Evolutionary conservation across 257 asterid species (phyloP), one percentile per base, ranked within the genome.

Genomic region (Mitragyna speciosa): DNA sequence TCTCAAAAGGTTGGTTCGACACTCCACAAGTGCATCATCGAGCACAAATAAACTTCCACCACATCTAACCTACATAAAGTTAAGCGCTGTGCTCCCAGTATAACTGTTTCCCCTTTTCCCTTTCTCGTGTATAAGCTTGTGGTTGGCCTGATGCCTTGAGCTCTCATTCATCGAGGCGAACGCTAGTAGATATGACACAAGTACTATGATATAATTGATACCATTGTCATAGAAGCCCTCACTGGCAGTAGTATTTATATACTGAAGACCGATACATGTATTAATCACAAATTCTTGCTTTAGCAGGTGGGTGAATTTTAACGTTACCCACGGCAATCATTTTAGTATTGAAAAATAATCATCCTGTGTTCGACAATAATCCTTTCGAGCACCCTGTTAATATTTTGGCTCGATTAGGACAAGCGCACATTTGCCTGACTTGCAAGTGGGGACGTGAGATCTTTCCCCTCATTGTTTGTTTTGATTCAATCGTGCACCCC

Each of bases 361-460:
- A 45, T 45, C 49, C 49, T 45, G 1, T 45, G 11, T 45, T 45
- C 11, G 49, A 45, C 49, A 45, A 45, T 45, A 45, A 45, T 45
- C 7, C 6, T 45, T 45, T 45, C 49, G 0, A 45, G 49, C 49
- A 45, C 49, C 70, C 33, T 67, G 48, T 16, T 30, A 33, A 31
- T 33, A 26, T n/a, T 28, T 20, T 73, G 67, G 77, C 67, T 72
- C n/a, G 61, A 47, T 26, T 72, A 72, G 76, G 74, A 52, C 77
- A 52, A 69, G 49, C 31, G 67, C 31, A 52, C 64, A 45, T 73
- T 20, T 22, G 51, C 66, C 67, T 28, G 54, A 48, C 48, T 31
- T 73, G 67, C 15, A 9, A 52, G 67, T 73, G 77, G 77, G 77
- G 77, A 39, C 77, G 52, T 52, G 17, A 73, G 59, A 33, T 73